Evolutionary conservation across 2,329 filamentous ascomycete genomes (phyloP), one percentile per base, ranked within the genome.

Genomic region (Cordyceps pruinosa): DNA sequence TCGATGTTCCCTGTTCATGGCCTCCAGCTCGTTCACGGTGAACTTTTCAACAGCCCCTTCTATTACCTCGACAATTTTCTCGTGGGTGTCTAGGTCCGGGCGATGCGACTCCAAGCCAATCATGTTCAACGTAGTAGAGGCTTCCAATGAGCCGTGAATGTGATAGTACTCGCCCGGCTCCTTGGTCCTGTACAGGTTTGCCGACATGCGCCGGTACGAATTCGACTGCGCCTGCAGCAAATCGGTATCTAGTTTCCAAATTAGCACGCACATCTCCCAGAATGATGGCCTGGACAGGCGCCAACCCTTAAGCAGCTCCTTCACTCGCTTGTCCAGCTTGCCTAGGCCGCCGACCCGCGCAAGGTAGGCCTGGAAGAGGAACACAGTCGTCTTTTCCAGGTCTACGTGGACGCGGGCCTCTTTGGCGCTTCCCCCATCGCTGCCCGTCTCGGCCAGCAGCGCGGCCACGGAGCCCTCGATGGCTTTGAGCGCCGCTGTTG

Each of bases 141-240:
- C 87, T 62, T 90, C 86, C 1, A 90, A 71, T 0, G 87, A 90
- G 45, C 87, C 87, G 66, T 90, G 87, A 26, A 90, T 86, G 65
- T 90, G 87, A 66, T 88, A 90, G 65, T 83, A 90, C 65, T 86
- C 77, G n/a, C 80, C 82, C 1, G 76, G 71, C n/a, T 76, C 78
- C 66, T 82, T 85, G 9, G 87, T 89, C 64, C 80, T 77, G 70
- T 89, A 90, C 1, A 90, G 71, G 60, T 89, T 89, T 15, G 87
- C 87, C 12, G 87, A 88, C 69, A 90, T 77, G 60, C 87, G 83
- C 10, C 87, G 81, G 66, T 90, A 90, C 7, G 82, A 74, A 60
- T 84, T 82, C 2, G 87, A 88, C 66, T 90, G 88, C 1, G 88
- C 88, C 60, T 80, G 74, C 5, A 88, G 73, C 23, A 90, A 70